Evolutionary conservation across 768 basidiomycete genomes (phyloP).

Genomic region (Mycena filopes): DNA sequence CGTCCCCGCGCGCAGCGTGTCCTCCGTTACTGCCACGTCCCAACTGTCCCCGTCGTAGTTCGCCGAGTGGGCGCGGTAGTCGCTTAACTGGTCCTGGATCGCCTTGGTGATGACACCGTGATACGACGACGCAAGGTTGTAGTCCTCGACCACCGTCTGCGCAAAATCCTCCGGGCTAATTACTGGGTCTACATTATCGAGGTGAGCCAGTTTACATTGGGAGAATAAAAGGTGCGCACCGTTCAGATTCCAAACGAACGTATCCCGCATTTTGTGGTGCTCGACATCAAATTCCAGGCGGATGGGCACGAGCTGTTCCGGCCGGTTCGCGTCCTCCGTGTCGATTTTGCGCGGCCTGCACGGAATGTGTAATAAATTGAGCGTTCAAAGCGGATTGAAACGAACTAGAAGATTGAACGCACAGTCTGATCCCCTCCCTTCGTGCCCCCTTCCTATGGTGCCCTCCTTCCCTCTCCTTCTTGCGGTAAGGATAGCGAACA

Average conservation of each 20-base stretch:
- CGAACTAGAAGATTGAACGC: constrained; percentile 46
- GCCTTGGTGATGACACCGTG: constrained; percentile 77
- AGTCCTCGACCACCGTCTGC: constrained; percentile 95
- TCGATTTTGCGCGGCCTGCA: constrained; percentile 67
- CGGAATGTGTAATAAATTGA: constrained; percentile 23
- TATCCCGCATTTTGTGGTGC: constrained; percentile 92
- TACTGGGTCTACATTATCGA: constrained; percentile 71
- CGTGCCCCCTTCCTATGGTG: constrained; percentile 64
- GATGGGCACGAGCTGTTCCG: constrained; percentile 91
- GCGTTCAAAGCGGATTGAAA: constrained; percentile 13
- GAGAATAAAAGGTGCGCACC: constrained; percentile 58
- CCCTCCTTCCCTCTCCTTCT: constrained; percentile 50
- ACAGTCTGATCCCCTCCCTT: constrained; percentile 79
- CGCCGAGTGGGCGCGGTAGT: constrained; percentile 76
- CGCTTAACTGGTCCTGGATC: constrained; percentile 90
- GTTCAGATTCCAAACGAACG: constrained; percentile 96
- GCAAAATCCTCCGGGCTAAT: constrained; percentile 93
- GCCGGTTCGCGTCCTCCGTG: constrained; percentile 64
- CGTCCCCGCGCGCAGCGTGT: constrained; percentile 47
- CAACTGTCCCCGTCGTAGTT: constrained; percentile 61
- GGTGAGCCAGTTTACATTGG: not conserved
- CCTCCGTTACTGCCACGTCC: constrained; percentile 41
- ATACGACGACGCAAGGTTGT: constrained; percentile 74
- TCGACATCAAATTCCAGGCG: constrained; percentile 98
- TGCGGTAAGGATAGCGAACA: constrained; percentile 53